Percentiles rank a stretch among this genome's conserved stretches.
Conservation (phyloP, 768 basidiomycete species). For the Tremella fuciformis region DNA sequence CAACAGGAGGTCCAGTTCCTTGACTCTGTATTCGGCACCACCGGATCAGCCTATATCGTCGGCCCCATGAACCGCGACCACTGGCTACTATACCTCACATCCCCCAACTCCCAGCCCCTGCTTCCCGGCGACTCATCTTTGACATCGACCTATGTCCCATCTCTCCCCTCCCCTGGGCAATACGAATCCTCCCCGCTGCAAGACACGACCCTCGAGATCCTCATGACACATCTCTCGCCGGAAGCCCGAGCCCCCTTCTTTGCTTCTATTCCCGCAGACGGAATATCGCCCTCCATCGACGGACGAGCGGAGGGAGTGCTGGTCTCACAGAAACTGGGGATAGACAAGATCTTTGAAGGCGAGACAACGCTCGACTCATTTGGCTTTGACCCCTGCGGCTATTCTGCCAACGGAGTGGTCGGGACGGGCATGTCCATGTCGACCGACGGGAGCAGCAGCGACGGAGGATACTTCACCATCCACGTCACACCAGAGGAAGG, state of each 20-base stretch:
- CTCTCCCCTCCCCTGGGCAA: conserved; percentile 27
- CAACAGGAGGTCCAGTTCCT: conserved; percentile 85
- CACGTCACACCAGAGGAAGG: conserved; percentile 98
- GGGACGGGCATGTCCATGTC: conserved; percentile 56
- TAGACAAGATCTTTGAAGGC: conserved; percentile 76
- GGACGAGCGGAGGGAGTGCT: conserved; percentile 57
- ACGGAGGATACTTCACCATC: conserved; percentile 94
- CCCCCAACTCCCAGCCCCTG: conserved; percentile 56
- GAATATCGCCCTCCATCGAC: conserved; percentile 1
- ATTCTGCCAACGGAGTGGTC: conserved; percentile 83
- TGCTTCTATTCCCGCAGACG: conserved; percentile 12
- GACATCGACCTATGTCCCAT: conserved; percentile 13
- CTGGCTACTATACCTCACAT: conserved; percentile 92
- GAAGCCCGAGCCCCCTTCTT: conserved; percentile 71
- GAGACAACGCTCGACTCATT: conserved; percentile 86
- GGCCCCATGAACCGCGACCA: conserved; percentile 98
- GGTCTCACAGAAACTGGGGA: conserved; percentile 71
- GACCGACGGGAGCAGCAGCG: conserved; percentile 7
- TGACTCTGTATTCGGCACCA: conserved; percentile 71
- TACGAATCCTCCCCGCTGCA: conserved; percentile 51
- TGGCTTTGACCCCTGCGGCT: conserved; percentile 91
- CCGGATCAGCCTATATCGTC: conserved; percentile 87
- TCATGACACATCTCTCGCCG: conserved; percentile 87
- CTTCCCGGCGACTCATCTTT: conserved; percentile 31
- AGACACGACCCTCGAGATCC: conserved; percentile 95